Evolutionary conservation across 208 protist species (phyloP), one percentile per base, ranked within the genome.

Genomic region (Acanthamoeba healyi): DNA sequence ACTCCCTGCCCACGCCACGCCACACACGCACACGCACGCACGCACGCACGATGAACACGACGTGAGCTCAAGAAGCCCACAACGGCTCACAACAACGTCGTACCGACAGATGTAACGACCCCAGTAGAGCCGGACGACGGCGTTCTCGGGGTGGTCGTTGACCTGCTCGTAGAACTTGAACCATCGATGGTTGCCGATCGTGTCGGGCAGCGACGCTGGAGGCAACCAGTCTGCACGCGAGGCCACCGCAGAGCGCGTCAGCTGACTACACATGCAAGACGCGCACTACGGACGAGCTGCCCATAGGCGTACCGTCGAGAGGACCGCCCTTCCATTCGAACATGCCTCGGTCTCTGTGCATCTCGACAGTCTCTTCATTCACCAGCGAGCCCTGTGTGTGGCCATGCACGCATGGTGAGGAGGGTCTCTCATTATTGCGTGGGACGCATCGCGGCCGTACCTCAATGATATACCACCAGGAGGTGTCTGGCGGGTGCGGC

Each of bases 131-230:
- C 89, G 58, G 24, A 93, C 12, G 29, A 24, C 49, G 12, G 14
- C 32, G 22, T 82, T 40, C 29, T 58, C 70, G 26, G 0, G 12
- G 70, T 82, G 24, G 19, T 1, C 7, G 89, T 82, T 93, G n/a
- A 93, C 5, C n/a, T 56, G 40, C 70, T 93, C 89, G 38, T 82
- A 93, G 46, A 93, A 82, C 89, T 93, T 93, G 89, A 67, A 93
- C 89, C 89, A 93, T 14, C 89, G 61, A 42, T 93, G 89, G 29
- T 61, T 93, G 34, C 67, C 67, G 22, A 67, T 36, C 9, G 24
- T 63, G 19, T 51, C 42, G 14, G 29, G 17, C n/a, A 93, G 9
- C n/a, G 89, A 34, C 22, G 1, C 22, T 3, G 89, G 89, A 7
- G n/a, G 38, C 29, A 5, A 24, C 63, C 65, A 77, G 51, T 77